Evolutionary conservation across 2,329 filamentous ascomycete genomes (phyloP), one percentile per base, ranked within the genome.

Genomic region (Gremmenia infestans): DNA sequence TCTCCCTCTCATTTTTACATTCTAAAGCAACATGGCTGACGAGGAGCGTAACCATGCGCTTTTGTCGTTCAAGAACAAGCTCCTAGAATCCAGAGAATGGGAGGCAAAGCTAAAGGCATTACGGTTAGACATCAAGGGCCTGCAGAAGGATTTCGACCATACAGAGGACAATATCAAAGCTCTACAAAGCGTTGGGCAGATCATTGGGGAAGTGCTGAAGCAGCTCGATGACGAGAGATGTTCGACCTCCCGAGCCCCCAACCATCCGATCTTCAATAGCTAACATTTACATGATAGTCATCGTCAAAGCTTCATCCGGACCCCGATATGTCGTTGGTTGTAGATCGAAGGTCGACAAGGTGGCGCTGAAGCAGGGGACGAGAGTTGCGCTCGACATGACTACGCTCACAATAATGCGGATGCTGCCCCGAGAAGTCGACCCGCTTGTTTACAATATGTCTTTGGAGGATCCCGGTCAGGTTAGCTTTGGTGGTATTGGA

Each of bases 401-500:
- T 51, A 99, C 94, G 19, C 88, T 99, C 65, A 99, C 94, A 59
- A 99, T 99, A 75, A 99, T 99, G 94, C 90, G 94, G 70, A 99
- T 99, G 94, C 81, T 99, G 48, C 95, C 94, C 58, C 88, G 94
- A 73, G 94, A 99, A 78, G 95, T 99, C 71, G 94, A 99, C 71
- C 94, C 94, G 19, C 81, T 99, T 65, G 94, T 99, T 65, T 99
- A 99, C 83, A 99, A 99, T 80, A 99, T 99, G 94, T 99, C 94
- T 19, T 76, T 99, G 67, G 94, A 99, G 74, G 94, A 99, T 72
- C 94, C 94, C 0, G 94, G 94, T 5, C 93, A 97, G 74, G 88
- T 99, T 74, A 97, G 90, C 78, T 99, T 99, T 74, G 93, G 88
- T 42, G 94, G 95, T 67, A 99, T 99, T 65, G 94, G 94, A 77